phyloP scores from a whole-genome alignment of 768 basidiomycete genomes.

The Leccinum variicolor region DNA sequence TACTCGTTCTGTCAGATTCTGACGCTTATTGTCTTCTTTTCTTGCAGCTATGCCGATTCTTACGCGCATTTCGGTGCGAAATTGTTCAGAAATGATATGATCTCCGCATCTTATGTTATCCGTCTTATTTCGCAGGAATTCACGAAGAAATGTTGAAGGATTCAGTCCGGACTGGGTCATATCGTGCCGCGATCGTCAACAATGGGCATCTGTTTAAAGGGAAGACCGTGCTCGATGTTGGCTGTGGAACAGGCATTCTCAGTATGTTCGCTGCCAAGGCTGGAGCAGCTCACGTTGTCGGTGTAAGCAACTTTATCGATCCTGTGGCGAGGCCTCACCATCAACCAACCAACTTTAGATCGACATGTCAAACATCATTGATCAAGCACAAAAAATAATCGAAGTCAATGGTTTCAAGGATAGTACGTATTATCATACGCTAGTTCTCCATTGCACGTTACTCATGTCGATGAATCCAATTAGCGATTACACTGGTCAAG shows the following conservation, averaged over 20 bases:
- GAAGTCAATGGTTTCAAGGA: conserved; percentile 96
- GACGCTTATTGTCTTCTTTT: conserved; percentile 34
- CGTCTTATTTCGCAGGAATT: conserved; percentile 57
- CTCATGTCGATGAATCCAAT: conserved; percentile 5
- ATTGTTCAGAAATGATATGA: conserved; percentile 3
- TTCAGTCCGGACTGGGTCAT: conserved; percentile 89
- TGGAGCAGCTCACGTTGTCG: conserved; percentile 90
- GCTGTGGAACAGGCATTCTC: conserved; percentile 96
- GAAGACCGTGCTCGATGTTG: conserved; percentile 96
- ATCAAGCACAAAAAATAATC: conserved; percentile 96
- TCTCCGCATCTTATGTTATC: conserved; percentile 3
- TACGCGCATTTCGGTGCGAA: conserved; percentile 88
- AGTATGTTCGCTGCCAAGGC: conserved; percentile 98
- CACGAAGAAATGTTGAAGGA: conserved; percentile 99
- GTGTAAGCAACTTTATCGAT: conserved; percentile 48
- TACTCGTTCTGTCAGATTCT: conserved; percentile 33
- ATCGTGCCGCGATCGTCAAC: conserved; percentile 91
- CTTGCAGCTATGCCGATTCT: conserved; percentile 85
- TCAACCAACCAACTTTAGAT: conserved; percentile 49
- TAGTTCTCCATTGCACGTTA: neutral
- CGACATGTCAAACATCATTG: conserved; percentile 99
- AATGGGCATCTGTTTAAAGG: conserved; percentile 94
- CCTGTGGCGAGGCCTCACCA: conserved; percentile 11
- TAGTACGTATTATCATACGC: conserved; percentile 54
- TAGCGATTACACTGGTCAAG: conserved; percentile 93